Evolutionary conservation across 805 yeast genomes (phyloP), one percentile per base, ranked within the genome.

Genomic region (Suhomyces sp.): DNA sequence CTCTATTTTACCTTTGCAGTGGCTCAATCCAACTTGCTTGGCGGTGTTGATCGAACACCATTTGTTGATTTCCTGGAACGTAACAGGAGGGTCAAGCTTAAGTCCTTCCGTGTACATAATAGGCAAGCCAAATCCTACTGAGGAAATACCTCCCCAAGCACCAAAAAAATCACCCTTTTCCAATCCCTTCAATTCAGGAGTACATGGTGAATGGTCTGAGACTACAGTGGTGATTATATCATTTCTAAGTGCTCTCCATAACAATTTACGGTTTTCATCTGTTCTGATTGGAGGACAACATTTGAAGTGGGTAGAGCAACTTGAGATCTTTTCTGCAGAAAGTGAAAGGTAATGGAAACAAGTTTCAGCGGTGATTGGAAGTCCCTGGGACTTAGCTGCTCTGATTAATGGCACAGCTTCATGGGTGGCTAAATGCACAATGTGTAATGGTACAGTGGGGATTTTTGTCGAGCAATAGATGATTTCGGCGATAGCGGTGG

Each of bases 121-220:
- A 0, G 96, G 88, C 46, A 92, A 76, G 0, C 97, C 97, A 41
- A 93, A 81, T 0, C 98, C 98, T 31, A 92, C 96, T 1, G 96
- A 88, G 1, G 96, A 80, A 41, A 92, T 90, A 8, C 98, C 98
- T 35, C 97, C 98, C 98, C 98, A 92, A 2, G 97, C 96, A 35
- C 85, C 81, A 60, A 92, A 83, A 67, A 92, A 92, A 66, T 92
- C 96, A 41, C 97, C 97, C 54, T 82, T 77, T 9, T 83, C 86
- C 49, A 90, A 75, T 22, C 89, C 88, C 69, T 92, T 92, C 63
- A 92, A 76, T 55, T 90, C 90, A 0, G 97, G 96, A 0, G 97
- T 90, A 71, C 98, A 92, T 2, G 97, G 98, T 4, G 97, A 89
- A 70, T 92, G 98, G 68, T 92, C 98, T 10, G 96, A 88, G 6